A percentile compares a stretch with the other conserved stretches of the same genome.
Conservation (phyloP, 106 monocot genomes). For the Gastrodia elata region DNA sequence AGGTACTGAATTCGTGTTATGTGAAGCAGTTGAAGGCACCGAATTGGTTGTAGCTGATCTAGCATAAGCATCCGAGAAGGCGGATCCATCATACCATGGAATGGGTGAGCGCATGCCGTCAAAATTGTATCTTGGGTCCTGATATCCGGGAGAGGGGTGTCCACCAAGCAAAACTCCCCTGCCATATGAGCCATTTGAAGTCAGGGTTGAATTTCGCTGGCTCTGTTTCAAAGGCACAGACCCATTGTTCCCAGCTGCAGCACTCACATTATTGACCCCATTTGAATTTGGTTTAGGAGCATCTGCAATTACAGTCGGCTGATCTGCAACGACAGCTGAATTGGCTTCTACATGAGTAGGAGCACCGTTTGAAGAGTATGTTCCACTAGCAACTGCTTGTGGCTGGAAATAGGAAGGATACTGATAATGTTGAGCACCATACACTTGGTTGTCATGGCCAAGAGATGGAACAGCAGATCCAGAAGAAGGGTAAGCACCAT, state of each 20-base stretch:
- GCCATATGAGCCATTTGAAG: conserved; percentile 40
- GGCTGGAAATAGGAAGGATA: conserved; percentile 64
- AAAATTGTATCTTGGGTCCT: conserved; percentile 43
- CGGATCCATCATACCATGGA: conserved; percentile 47
- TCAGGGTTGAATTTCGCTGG: conserved; percentile 31
- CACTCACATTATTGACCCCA: conserved; percentile 32
- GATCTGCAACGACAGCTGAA: conserved; percentile 14
- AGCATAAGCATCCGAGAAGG: conserved; percentile 35
- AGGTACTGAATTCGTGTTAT: conserved; percentile 17
- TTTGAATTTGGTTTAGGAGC: conserved; percentile 31
- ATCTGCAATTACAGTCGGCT: conserved; percentile 25
- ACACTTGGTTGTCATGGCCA: conserved; percentile 66
- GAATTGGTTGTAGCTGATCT: conserved; percentile 18
- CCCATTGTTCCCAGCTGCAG: conserved; percentile 28
- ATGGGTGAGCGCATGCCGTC: conserved; percentile 45
- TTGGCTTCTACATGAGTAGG: not conserved
- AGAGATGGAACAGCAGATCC: conserved; percentile 61
- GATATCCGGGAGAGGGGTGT: conserved; percentile 38
- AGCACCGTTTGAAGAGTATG: conserved; percentile 4
- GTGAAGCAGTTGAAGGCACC: conserved; percentile 24
- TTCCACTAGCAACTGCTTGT: conserved; percentile 21
- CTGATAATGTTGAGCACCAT: conserved; percentile 76
- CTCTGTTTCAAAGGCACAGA: conserved; percentile 20
- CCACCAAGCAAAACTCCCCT: conserved; percentile 34
- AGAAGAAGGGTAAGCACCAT: conserved; percentile 64